Percentiles rank a stretch among this genome's conserved stretches.
These are phyloP conservation scores for Quercus phellos DNA, from an alignment of 331 rosid genomes.

Conservation along the genomic window DNA sequence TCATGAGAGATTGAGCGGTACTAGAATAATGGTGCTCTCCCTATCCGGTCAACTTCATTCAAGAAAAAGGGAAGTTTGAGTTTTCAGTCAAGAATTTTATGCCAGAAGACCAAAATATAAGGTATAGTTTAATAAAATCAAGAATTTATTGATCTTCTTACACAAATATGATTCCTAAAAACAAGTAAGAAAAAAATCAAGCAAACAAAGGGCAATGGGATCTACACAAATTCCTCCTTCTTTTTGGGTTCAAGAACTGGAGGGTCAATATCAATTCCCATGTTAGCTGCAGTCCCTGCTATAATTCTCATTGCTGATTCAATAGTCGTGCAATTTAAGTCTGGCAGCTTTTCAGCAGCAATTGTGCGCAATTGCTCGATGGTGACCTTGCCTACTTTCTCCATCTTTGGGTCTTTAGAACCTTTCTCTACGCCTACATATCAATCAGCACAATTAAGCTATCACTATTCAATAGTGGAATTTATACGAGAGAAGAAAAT, in stretches of 20 bases:
- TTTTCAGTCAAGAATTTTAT: not conserved
- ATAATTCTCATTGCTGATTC: conserved; percentile 97
- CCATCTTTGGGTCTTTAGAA: conserved; percentile 68
- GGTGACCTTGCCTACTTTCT: conserved; percentile 83
- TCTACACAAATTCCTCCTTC: conserved; percentile 50
- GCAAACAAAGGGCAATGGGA: not conserved
- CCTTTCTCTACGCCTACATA: conserved; percentile 87
- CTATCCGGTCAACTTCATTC: not conserved
- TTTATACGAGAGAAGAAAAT: not conserved
- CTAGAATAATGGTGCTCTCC: not conserved
- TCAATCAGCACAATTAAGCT: conserved; percentile 8
- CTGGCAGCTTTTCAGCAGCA: conserved; percentile 87
- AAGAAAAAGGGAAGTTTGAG: not conserved
- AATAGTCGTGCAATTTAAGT: conserved; percentile 72
- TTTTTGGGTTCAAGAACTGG: conserved; percentile 74
- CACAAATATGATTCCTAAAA: not conserved
- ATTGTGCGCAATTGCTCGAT: conserved; percentile 77
- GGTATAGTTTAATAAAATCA: not conserved
- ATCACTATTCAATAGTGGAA: not conserved
- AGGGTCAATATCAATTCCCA: conserved; percentile 97
- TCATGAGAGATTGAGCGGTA: not conserved
- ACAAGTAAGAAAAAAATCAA: not conserved
- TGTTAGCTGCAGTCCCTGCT: conserved; percentile 97
- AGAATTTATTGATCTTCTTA: not conserved
- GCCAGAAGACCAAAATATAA: not conserved